A percentile compares a stretch with the other conserved stretches of the same genome.
Evolutionary conservation across 345 rosid species (phyloP).

Genomic region (Hypericum androsaemum): DNA sequence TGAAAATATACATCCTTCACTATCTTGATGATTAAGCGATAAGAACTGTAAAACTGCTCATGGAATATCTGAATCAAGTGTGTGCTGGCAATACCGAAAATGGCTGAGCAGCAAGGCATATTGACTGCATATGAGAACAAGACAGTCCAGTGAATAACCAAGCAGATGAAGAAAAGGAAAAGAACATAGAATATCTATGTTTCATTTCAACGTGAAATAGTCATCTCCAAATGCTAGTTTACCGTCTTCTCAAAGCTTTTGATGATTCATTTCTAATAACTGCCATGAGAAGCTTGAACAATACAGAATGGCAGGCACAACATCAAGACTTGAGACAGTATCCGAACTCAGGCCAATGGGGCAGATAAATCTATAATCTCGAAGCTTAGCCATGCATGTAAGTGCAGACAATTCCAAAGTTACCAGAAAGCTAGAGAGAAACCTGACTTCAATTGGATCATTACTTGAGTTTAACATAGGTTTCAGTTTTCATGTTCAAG

Average conservation of each 20-base stretch:
- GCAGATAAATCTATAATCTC: conserved; percentile 69
- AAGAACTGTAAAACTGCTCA: conserved; percentile 62
- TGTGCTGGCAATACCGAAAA: conserved; percentile 89
- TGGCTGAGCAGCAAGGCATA: conserved; percentile 87
- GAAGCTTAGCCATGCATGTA: conserved; percentile 89
- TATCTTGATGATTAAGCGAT: conserved; percentile 69
- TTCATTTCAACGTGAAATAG: conserved; percentile 8
- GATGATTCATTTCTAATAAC: conserved; percentile 84
- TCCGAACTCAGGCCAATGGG: conserved; percentile 62
- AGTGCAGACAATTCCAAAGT: conserved; percentile 31
- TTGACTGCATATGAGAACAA: conserved; percentile 35
- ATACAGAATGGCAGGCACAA: conserved; percentile 81
- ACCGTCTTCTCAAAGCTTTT: conserved; percentile 95
- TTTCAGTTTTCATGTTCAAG: conserved; percentile 84
- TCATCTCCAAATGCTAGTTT: neutral
- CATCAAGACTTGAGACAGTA: conserved; percentile 68
- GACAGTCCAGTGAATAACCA: conserved; percentile 88
- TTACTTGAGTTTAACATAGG: no score
- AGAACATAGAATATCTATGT: conserved; percentile 10
- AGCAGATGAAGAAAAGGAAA: conserved; percentile 27
- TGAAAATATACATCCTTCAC: conserved; percentile 81
- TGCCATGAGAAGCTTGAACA: conserved; percentile 78
- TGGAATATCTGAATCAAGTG: conserved; percentile 78
- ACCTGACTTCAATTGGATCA: no score
- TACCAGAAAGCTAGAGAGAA: no score